Percentiles rank a stretch among this genome's conserved stretches.
These are phyloP conservation scores for Moesziomyces parantarcticus DNA, from an alignment of 1,284 basidiomycete species.

Conservation along the genomic window DNA sequence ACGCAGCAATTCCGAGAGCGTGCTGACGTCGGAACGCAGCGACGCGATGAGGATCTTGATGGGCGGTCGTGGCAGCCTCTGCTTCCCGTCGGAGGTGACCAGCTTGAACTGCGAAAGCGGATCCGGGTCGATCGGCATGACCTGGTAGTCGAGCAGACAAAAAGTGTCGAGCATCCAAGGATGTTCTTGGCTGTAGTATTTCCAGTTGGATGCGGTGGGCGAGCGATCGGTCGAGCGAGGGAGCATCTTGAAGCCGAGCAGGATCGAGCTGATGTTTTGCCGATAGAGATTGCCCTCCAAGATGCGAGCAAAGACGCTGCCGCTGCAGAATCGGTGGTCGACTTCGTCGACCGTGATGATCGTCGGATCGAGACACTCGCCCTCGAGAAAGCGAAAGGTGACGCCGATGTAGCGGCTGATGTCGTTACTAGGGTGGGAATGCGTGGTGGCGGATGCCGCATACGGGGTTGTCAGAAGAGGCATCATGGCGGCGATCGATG, in stretches of 20 bases:
- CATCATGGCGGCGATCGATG: too few species aligned
- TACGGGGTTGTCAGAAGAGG: too few species aligned
- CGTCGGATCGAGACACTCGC: conserved; percentile 23
- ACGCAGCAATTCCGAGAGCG: conserved; percentile 30
- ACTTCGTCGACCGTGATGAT: conserved; percentile 18
- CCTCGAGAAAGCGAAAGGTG: conserved; percentile 4
- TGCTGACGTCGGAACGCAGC: conserved; percentile 25
- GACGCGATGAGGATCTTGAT: conserved; percentile 13
- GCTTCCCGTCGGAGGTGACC: conserved; percentile 22
- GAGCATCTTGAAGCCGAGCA: conserved; percentile 10
- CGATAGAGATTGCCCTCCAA: conserved; percentile 12
- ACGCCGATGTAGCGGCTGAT: too few species aligned
- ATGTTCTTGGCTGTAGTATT: not conserved
- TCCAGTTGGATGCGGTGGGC: conserved; percentile 3
- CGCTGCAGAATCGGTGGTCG: conserved; percentile 14
- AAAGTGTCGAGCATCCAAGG: conserved; percentile 15
- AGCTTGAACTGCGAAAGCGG: conserved; percentile 25
- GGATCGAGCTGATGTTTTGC: conserved; percentile 4
- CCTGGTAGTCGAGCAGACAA: conserved; percentile 30
- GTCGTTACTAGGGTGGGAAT: too few species aligned
- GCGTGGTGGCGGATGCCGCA: too few species aligned
- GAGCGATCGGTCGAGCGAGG: conserved; percentile 6
- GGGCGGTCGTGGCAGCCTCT: conserved; percentile 24
- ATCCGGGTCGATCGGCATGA: conserved; percentile 16
- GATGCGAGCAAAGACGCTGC: conserved; percentile 19